Base-by-base conservation (phyloP, 305 asterid species). In the Fraxinus paxiana region DNA sequence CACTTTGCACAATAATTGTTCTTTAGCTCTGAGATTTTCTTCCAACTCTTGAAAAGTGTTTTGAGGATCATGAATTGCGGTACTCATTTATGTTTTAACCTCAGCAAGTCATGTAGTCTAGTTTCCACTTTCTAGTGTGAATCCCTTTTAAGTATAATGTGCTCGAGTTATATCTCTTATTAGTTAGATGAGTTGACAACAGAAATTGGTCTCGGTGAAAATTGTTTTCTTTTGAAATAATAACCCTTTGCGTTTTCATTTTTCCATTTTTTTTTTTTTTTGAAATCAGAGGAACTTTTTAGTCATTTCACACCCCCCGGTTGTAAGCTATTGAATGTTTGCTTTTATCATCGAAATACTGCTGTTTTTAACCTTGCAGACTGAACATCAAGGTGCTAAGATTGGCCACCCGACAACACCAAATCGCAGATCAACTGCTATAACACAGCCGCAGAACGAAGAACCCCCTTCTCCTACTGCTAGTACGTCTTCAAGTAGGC, bases 401-500 rank as follows among this genome's bases (percentile, higher is more conserved):
- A 85, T 43, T 86, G 86, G 71, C 33, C 90, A 83, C 77, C 85
- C 91, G 31, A 43, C 85, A 15, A 82, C 89, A 59, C 82, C 94
- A 61, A 83, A 54, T 82, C 87, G 70, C 33, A 88, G 75, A 79
- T 20, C 86, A 51, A 74, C 82, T 31, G 77, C 88, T 31, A 76
- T 87, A 17, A 15, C 86, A 48, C 89, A 65, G 20, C 76, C 88
- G 30, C 84, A 76, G 83, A 85, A 79, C 1, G 87, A 84, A 41
- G 87, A 85, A 17, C 85, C 89, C 61, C 81, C 87, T 10, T 87
- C 97, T 38, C 43, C 43, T 37, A 82, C 82, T 82, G 73, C 90
- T 2, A 48, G 81, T 80, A 30, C 87, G 73, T 82, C 95, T 67
- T 84, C 91, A 56, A 89, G 89, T 59, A 89, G 89, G 84, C 85